phyloP scores from a whole-genome alignment of 2,329 filamentous ascomycete species.

The Fusarium fracticaudum region DNA sequence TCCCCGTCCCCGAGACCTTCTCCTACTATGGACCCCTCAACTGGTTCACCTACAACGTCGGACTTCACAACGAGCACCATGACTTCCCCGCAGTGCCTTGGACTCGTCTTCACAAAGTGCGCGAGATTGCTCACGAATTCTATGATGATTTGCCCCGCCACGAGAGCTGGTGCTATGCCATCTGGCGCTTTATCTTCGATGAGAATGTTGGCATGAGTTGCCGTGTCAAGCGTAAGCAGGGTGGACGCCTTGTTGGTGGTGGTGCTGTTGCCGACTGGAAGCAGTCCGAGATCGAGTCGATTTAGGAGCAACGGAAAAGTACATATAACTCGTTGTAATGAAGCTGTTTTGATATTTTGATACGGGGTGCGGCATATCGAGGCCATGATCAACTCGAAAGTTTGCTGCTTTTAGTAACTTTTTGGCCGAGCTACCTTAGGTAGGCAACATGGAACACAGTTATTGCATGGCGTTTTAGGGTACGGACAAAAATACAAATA shows the following conservation, averaged over 20 bases:
- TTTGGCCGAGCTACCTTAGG: background rate
- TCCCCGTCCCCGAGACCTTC: constrained; percentile 90
- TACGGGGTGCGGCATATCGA: background rate
- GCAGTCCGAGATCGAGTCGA: constrained; percentile 73
- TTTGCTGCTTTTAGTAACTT: background rate
- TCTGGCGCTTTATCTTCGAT: constrained; percentile 96
- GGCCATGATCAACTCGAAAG: background rate
- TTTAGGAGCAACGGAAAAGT: constrained; percentile 46
- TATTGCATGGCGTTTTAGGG: constrained; percentile 27
- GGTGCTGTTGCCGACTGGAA: constrained; percentile 64
- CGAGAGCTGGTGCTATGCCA: constrained; percentile 89
- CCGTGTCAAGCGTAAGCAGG: constrained; percentile 90
- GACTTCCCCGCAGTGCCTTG: constrained; percentile 98
- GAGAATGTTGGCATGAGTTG: constrained; percentile 89
- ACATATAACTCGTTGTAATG: constrained; percentile 1
- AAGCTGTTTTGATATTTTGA: background rate
- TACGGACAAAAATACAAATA: constrained; percentile 5
- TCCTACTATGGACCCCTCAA: constrained; percentile 97
- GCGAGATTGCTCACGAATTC: constrained; percentile 87
- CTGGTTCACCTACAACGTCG: constrained; percentile 94
- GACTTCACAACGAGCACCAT: constrained; percentile 98
- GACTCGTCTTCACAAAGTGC: constrained; percentile 82
- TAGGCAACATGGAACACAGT: constrained; percentile 2
- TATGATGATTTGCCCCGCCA: constrained; percentile 89
- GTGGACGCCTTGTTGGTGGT: constrained; percentile 69